Conservation (phyloP, 2,329 filamentous ascomycete genomes). For the Lachnellula suecica region DNA sequence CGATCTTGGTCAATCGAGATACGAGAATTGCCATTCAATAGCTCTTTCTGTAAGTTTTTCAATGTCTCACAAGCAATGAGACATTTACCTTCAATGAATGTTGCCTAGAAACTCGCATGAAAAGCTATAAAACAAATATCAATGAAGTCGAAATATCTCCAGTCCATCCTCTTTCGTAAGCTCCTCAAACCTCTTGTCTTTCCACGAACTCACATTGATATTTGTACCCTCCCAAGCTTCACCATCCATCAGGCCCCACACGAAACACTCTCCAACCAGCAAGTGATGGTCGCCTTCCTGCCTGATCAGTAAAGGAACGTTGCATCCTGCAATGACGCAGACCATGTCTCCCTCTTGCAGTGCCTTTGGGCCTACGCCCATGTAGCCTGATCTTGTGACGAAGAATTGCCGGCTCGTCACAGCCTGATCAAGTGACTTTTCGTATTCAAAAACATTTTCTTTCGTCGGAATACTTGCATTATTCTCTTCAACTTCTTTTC, state of each 20-base stretch:
- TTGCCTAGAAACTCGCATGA: no score
- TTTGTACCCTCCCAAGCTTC: neutral
- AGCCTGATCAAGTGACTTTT: neutral
- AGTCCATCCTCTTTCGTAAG: neutral
- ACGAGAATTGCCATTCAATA: neutral
- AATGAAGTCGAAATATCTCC: neutral
- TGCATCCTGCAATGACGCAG: neutral
- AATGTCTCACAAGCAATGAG: no score
- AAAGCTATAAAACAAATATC: no score
- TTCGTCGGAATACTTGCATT: neutral
- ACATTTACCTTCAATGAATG: no score
- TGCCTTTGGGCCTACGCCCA: neutral
- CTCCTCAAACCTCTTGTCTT: neutral
- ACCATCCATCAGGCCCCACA: constrained; percentile 2
- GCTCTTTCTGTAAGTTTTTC: no score
- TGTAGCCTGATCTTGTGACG: neutral
- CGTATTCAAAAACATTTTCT: neutral
- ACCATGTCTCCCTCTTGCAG: neutral
- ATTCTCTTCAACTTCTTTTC: neutral
- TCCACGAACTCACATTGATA: neutral
- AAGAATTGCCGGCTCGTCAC: neutral
- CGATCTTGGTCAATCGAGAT: neutral
- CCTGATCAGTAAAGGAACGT: neutral
- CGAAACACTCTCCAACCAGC: neutral
- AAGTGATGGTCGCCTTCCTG: constrained; percentile 1